phyloP scores from a whole-genome alignment of 345 rosid species.

The Aethionema arabicum region DNA sequence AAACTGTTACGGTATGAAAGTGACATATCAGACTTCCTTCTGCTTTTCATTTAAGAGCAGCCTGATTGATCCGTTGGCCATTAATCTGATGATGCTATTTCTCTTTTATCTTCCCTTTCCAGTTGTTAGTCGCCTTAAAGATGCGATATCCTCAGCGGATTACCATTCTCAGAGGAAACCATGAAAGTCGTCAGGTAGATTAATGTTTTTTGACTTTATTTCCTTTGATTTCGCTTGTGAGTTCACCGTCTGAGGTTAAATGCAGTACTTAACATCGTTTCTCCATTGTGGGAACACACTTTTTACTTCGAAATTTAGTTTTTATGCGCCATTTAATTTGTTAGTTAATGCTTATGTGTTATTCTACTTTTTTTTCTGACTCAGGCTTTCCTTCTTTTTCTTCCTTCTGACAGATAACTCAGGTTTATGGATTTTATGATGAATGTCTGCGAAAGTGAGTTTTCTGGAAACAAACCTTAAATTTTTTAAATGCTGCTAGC shows the following conservation, averaged over 20 bases:
- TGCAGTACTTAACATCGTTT: slow-evolving; percentile 1
- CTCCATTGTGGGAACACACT: slow-evolving; percentile 10
- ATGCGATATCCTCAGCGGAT: slow-evolving; percentile 84
- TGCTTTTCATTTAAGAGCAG: slow-evolving; percentile 4
- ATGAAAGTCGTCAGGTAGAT: slow-evolving; percentile 95
- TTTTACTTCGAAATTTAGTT: background rate
- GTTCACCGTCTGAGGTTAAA: slow-evolving; percentile 15
- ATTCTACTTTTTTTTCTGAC: slow-evolving; percentile 19
- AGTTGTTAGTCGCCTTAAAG: slow-evolving; percentile 88
- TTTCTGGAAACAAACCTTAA: slow-evolving; percentile 18
- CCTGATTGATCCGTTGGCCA: background rate
- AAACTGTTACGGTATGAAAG: slow-evolving; percentile 80
- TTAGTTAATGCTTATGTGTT: slow-evolving; percentile 1
- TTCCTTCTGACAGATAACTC: slow-evolving; percentile 74
- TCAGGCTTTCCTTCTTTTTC: slow-evolving; percentile 4
- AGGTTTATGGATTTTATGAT: slow-evolving; percentile 98
- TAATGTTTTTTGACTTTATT: background rate
- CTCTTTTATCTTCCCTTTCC: slow-evolving; percentile 30
- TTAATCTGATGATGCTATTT: background rate
- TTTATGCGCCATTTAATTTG: slow-evolving; percentile 22
- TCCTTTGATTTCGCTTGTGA: slow-evolving; percentile 3
- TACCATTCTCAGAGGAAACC: slow-evolving; percentile 97
- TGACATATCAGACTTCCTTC: background rate
- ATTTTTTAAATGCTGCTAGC: slow-evolving; percentile 11
- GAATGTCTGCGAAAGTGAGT: slow-evolving; percentile 99